phyloP scores from a whole-genome alignment of 2,329 filamentous ascomycete genomes.

The Cercospora zeae-maydis region DNA sequence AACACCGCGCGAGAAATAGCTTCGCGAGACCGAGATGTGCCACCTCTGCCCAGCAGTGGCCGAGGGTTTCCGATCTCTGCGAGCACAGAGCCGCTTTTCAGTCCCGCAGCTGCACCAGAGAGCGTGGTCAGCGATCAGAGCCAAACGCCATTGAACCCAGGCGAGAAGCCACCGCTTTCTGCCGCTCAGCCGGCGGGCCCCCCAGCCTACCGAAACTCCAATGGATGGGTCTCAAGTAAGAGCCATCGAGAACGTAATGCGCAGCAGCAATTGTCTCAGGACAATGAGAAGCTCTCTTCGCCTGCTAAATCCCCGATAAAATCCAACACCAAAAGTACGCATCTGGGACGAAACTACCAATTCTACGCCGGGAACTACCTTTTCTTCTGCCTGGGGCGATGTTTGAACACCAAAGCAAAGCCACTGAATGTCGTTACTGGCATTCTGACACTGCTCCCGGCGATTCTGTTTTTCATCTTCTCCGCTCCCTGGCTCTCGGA shows the following conservation, averaged over 20 bases:
- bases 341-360: constrained; percentile 68
- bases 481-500: constrained; percentile 84
- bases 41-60: constrained; percentile 49
- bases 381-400: constrained; percentile 79
- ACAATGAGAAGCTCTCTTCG: constrained; percentile 69
- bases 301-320: constrained; percentile 65
- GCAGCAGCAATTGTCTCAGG: constrained; percentile 16
- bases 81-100: constrained; percentile 11
- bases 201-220: constrained; percentile 20
- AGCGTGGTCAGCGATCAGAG: constrained; percentile 70
- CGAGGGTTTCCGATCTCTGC: constrained; percentile 66
- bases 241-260: constrained; percentile 21
- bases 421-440: constrained; percentile 89
- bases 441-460: constrained; percentile 72
- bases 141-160: constrained; percentile 60
- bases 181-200: background rate
- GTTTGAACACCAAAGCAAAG: constrained; percentile 77
- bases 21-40: constrained; percentile 41
- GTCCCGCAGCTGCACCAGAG: constrained; percentile 28
- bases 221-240: constrained; percentile 27
- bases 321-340: background rate
- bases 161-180: constrained; percentile 9
- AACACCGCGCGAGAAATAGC: constrained; percentile 39
- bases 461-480: constrained; percentile 77
- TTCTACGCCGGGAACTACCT: constrained; percentile 92